Conservation (phyloP, 371 early-diverging fungal genomes). For the Chytridium lagenaria region DNA sequence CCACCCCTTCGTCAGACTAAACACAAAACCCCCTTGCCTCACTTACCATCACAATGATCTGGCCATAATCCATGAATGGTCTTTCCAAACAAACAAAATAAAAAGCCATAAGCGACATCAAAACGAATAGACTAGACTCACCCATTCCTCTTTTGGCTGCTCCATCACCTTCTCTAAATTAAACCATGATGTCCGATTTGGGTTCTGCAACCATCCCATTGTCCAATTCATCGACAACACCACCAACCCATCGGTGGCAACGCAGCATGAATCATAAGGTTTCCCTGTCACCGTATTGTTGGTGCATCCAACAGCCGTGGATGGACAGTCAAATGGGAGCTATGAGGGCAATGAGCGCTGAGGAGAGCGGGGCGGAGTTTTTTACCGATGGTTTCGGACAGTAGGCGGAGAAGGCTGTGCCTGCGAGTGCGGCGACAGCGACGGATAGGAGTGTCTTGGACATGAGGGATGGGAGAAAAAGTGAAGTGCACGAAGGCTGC, state of each 20-base stretch:
- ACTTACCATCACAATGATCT: slow-evolving; percentile 60
- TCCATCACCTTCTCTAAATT: neutral
- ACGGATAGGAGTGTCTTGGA: neutral
- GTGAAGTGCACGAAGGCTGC: no score
- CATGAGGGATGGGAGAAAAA: no score
- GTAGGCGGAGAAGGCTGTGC: neutral
- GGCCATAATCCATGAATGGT: slow-evolving; percentile 88
- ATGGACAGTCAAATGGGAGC: neutral
- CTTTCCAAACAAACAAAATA: neutral
- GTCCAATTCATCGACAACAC: slow-evolving; percentile 24
- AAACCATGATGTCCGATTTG: neutral
- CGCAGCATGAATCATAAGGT: slow-evolving; percentile 24
- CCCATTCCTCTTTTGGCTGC: slow-evolving; percentile 9
- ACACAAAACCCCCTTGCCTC: no score
- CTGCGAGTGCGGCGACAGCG: slow-evolving; percentile 1
- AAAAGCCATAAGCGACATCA: neutral
- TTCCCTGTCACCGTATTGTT: slow-evolving; percentile 19
- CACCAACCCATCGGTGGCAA: slow-evolving; percentile 11
- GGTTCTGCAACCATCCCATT: slow-evolving; percentile 12
- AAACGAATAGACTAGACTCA: neutral
- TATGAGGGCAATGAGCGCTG: no score
- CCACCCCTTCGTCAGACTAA: neutral
- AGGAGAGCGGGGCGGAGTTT: no score
- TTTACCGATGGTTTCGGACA: neutral
- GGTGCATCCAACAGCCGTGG: slow-evolving; percentile 10